Percentiles rank a stretch among this genome's conserved stretches.
Evolutionary conservation across 805 yeast genomes (phyloP).

Genomic region (Kregervanrija fluxuum): DNA sequence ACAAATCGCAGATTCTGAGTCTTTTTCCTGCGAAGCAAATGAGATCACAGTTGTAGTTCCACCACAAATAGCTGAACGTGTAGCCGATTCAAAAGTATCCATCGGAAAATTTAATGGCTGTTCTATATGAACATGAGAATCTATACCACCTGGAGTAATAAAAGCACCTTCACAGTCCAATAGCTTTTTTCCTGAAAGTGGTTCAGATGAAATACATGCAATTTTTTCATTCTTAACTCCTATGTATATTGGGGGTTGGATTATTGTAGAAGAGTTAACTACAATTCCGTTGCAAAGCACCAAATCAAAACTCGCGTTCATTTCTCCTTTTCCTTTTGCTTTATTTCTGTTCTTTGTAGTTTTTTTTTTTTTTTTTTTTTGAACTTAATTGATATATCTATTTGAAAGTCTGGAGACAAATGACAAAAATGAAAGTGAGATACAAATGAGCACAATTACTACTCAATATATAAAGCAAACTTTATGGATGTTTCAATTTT

Average conservation of each 20-base stretch:
- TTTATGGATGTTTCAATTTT: no score
- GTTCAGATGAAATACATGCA: conserved; percentile 13
- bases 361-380: conserved; percentile 41
- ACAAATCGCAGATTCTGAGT: conserved; percentile 19
- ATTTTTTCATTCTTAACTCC: conserved; percentile 27
- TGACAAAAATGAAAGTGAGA: no score
- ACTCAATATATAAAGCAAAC: no score
- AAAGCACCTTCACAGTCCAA: conserved; percentile 40
- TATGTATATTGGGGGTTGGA: conserved; percentile 20
- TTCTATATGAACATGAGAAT: conserved; percentile 42
- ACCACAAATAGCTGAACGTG: conserved; percentile 41
- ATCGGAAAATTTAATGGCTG: conserved; percentile 36
- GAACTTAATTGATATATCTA: not conserved
- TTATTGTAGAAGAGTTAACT: conserved; percentile 25
- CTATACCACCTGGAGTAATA: conserved; percentile 47
- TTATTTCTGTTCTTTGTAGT: no score
- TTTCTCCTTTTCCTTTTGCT: no score
- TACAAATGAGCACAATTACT: no score
- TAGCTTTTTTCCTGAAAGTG: conserved; percentile 11
- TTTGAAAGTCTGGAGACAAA: not conserved
- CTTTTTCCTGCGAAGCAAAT: conserved; percentile 38
- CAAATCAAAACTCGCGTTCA: conserved; percentile 26
- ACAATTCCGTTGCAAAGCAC: conserved; percentile 27
- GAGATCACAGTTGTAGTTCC: conserved; percentile 43
- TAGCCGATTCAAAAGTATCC: conserved; percentile 38